phyloP scores from a whole-genome alignment of 805 yeast genomes.

The Groenewaldozyma tartarivorans region DNA sequence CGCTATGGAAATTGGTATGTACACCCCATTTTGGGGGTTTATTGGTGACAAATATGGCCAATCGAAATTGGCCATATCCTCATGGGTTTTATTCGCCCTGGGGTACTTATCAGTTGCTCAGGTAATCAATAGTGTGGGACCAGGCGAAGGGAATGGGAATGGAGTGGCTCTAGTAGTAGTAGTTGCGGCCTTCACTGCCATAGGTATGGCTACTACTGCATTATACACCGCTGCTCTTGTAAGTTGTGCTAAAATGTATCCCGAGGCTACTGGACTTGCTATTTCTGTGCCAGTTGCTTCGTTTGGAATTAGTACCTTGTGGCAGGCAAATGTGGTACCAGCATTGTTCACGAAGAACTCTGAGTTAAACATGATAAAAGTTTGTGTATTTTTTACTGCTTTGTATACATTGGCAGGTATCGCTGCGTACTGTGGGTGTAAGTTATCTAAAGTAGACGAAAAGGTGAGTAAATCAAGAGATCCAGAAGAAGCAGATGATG shows the following conservation, averaged over 20 bases:
- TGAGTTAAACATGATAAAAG: conserved; percentile 9
- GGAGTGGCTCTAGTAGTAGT: background rate
- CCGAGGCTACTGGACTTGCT: conserved; percentile 65
- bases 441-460: conserved; percentile 26
- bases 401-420: conserved; percentile 19
- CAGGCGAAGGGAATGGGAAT: background rate
- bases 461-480: conserved; percentile 15
- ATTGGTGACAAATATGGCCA: conserved; percentile 84
- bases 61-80: conserved; percentile 52
- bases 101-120: conserved; percentile 49
- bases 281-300: conserved; percentile 83
- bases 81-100: conserved; percentile 54
- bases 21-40: conserved; percentile 67
- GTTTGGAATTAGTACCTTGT: conserved; percentile 72
- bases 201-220: conserved; percentile 33
- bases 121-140: conserved; percentile 20
- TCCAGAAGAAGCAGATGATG: conserved; percentile 20
- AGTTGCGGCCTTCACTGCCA: conserved; percentile 21
- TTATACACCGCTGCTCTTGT: conserved; percentile 28
- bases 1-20: conserved; percentile 69
- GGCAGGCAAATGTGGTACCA: conserved; percentile 51
- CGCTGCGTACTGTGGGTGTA: conserved; percentile 19
- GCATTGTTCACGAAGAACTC: conserved; percentile 26
- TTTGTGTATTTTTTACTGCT: conserved; percentile 17
- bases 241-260: conserved; percentile 85